Evolutionary conservation across 1,139 yeast species (phyloP).

Genomic region (Diutina neorugosa): DNA sequence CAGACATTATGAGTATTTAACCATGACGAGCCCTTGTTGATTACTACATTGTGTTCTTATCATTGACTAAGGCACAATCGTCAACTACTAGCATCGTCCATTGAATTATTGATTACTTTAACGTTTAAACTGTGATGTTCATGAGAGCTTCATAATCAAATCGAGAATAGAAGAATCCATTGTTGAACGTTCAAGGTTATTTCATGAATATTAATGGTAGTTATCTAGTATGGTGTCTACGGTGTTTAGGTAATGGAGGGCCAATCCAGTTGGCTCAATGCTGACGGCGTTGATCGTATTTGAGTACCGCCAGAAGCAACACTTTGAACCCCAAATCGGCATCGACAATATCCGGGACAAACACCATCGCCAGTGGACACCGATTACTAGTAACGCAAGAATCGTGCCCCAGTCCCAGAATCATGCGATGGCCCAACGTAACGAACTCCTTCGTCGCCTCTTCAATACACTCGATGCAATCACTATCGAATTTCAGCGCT

Average conservation of each 20-base stretch:
- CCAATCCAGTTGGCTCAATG: not conserved
- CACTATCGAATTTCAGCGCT: slow-evolving; percentile 41
- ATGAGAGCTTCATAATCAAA: not conserved
- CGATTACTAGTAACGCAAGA: slow-evolving; percentile 44
- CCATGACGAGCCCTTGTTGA: too few relatives aligned
- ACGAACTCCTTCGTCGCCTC: slow-evolving; percentile 38
- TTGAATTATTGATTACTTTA: too few relatives aligned
- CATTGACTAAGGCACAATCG: too few relatives aligned
- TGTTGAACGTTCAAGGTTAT: too few relatives aligned
- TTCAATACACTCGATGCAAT: slow-evolving; percentile 37
- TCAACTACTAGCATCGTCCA: too few relatives aligned
- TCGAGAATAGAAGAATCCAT: not conserved
- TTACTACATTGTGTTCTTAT: too few relatives aligned
- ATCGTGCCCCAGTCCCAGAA: slow-evolving; percentile 69
- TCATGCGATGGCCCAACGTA: slow-evolving; percentile 33
- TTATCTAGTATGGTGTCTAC: not conserved
- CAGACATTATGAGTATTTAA: too few relatives aligned
- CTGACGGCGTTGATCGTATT: slow-evolving; percentile 27
- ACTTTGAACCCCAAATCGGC: slow-evolving; percentile 48
- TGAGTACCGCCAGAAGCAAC: slow-evolving; percentile 44
- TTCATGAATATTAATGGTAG: too few relatives aligned
- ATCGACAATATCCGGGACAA: slow-evolving; percentile 56
- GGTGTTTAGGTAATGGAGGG: not conserved
- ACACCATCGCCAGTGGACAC: slow-evolving; percentile 65
- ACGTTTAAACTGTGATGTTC: too few relatives aligned